Base-by-base conservation (phyloP, 2,329 filamentous ascomycete species). In the Colletotrichum tanaceti region DNA sequence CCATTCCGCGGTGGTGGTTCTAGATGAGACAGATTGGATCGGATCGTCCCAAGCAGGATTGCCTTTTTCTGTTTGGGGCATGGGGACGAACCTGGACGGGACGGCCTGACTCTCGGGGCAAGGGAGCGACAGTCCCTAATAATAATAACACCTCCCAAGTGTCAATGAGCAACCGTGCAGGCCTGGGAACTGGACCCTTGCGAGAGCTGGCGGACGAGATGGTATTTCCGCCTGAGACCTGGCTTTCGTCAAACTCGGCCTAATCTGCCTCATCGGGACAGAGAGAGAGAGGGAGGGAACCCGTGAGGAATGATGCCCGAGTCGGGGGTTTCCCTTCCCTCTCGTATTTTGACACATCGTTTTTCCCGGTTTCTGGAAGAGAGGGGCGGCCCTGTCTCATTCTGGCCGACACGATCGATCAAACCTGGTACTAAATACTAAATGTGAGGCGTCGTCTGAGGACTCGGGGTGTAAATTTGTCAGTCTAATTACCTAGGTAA, bases 1-100 rank as follows among this genome's bases (percentile, higher is more conserved):
- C 65, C 62, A 65, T 60, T 65, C 65, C 65, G 63, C 55, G 65
- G 65, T 52, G 46, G 49, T 49, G 65, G 62, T 57, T 57, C 43
- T 43, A 7, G 35, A 35, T 68, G 55, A 68, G 65, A 65, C 62
- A 68, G 24, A 39, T 65, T n/a, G n/a, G 65, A 60, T 32, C 54
- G 50, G 52, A 57, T 54, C 50, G 43, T 28, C 35, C 49, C 14
- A 47, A 28, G n/a, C 16, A 50, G 38, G 35, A 20, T 28, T 28
- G 28, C 6, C 6, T 28, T 28, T 28, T 28, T 28, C 2, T 7
- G 5, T 54, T 58, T 28, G n/a, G n/a, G n/a, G 14, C n/a, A 32
- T 13, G 22, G 49, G 24, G 43, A 65, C 10, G 55, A 68, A 32
- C 11, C 22, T 44, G 24, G 38, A 65, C 13, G 55, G 65, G 63